These are phyloP conservation scores for Parietaria judaica DNA, from an alignment of 306 rosid species.

Conservation along the genomic window DNA sequence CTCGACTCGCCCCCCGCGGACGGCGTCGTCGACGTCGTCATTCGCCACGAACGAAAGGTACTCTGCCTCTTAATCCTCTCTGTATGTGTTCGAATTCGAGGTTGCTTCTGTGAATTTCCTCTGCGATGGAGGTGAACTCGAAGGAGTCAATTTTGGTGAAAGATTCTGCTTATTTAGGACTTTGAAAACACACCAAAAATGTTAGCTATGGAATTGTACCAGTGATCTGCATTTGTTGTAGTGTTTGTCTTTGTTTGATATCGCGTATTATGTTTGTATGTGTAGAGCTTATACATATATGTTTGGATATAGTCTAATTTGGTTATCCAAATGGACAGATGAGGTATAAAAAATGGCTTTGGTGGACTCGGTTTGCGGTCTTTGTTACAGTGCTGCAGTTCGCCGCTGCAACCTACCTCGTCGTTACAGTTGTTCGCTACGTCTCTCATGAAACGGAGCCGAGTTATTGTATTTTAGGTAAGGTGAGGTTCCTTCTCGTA, in stretches of 20 bases:
- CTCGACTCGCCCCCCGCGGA: conserved; percentile 28
- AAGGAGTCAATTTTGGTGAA: too few species aligned
- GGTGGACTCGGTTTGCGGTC: conserved; percentile 63
- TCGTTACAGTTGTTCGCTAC: conserved; percentile 24
- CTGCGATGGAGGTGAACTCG: too few species aligned
- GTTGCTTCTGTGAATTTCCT: too few species aligned
- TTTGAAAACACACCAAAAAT: too few species aligned
- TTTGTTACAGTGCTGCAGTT: conserved; percentile 44
- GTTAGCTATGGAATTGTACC: too few species aligned
- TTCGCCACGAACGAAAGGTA: conserved; percentile 55
- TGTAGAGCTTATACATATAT: background rate
- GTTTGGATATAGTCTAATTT: background rate
- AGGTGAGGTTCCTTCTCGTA: conserved; percentile 10
- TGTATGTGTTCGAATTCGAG: too few species aligned
- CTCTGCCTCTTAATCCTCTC: background rate
- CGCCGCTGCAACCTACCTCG: conserved; percentile 46
- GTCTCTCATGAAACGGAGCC: conserved; percentile 21
- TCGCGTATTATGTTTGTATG: too few species aligned
- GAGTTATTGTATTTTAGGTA: conserved; percentile 49
- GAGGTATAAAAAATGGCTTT: conserved; percentile 59
- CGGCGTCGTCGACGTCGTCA: conserved; percentile 20
- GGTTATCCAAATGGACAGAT: conserved; percentile 31
- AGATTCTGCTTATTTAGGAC: too few species aligned
- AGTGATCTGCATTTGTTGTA: too few species aligned
- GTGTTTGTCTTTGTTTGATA: background rate